Percentiles rank a stretch among this genome's conserved stretches.
phyloP scores from a whole-genome alignment of 352 stramenopile genomes.

The Phytophthora agathidicida region DNA sequence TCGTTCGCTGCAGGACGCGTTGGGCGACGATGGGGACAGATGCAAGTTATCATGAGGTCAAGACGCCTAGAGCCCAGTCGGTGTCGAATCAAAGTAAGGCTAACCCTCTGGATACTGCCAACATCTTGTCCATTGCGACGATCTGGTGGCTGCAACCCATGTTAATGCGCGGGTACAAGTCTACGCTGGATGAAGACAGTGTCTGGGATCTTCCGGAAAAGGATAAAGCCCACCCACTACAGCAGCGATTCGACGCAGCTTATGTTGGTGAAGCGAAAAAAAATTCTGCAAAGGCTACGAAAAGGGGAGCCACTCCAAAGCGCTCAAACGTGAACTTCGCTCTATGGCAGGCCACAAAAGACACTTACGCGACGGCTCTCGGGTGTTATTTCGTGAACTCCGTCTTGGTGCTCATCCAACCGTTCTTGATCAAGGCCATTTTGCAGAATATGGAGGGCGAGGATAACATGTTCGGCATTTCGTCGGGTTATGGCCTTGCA shows the following conservation, averaged over 20 bases:
- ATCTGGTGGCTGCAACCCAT: constrained; percentile 65
- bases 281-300: too few relatives aligned
- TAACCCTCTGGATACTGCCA: constrained; percentile 45
- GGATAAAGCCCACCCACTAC: constrained; percentile 49
- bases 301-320: too few relatives aligned
- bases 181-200: constrained; percentile 37
- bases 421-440: constrained; percentile 68
- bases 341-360: constrained; percentile 53
- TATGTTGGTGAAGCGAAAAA: too few relatives aligned
- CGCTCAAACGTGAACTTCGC: constrained; percentile 44
- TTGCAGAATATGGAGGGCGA: constrained; percentile 48
- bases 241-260: constrained; percentile 52
- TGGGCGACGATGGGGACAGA: too few relatives aligned
- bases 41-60: too few relatives aligned
- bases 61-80: too few relatives aligned
- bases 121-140: constrained; percentile 49
- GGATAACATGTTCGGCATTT: constrained; percentile 46
- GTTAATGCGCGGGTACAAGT: constrained; percentile 36
- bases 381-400: constrained; percentile 45
- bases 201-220: constrained; percentile 50
- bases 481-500: constrained; percentile 55
- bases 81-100: too few relatives aligned
- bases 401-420: constrained; percentile 44
- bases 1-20: too few relatives aligned
- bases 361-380: constrained; percentile 40